Conservation (phyloP, 2,329 filamentous ascomycete genomes). For the Curvularia lunata region DNA sequence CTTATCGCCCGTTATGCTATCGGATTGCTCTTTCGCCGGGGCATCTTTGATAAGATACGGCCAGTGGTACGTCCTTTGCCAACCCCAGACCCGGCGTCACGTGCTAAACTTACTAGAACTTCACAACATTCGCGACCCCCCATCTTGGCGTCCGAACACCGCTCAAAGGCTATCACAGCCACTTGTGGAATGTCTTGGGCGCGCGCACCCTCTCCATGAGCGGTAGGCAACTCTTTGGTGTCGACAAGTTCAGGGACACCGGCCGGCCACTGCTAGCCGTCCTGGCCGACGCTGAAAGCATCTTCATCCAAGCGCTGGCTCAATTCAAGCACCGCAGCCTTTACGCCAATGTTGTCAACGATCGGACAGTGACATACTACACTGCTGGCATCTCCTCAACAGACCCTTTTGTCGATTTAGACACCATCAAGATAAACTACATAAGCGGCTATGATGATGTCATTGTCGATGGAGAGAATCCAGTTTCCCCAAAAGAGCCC, state of each 20-base stretch:
- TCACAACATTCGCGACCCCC: constrained; percentile 88
- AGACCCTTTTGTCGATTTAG: constrained; percentile 76
- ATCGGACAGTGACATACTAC: constrained; percentile 80
- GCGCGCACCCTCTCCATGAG: constrained; percentile 81
- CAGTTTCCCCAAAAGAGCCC: constrained; percentile 59
- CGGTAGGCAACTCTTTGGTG: constrained; percentile 84
- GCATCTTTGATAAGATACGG: constrained; percentile 77
- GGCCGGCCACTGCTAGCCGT: constrained; percentile 80
- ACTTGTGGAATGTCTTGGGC: constrained; percentile 77
- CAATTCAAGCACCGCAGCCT: constrained; percentile 77
- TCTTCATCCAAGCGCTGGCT: constrained; percentile 81
- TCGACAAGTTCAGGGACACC: constrained; percentile 84
- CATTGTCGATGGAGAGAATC: constrained; percentile 71
- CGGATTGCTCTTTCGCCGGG: constrained; percentile 80
- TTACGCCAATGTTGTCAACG: constrained; percentile 88
- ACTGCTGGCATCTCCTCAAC: constrained; percentile 78
- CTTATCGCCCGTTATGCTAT: constrained; percentile 86
- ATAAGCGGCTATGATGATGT: constrained; percentile 75
- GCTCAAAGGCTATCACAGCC: constrained; percentile 50
- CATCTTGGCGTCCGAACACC: constrained; percentile 63
- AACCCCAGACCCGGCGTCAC: not conserved
- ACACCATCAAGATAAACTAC: constrained; percentile 74
- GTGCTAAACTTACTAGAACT: constrained; percentile 66
- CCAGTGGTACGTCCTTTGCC: constrained; percentile 70
- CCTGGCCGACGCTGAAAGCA: constrained; percentile 80